Evolutionary conservation across 2,329 filamentous ascomycete genomes (phyloP), one percentile per base, ranked within the genome.

Genomic region (Fusarium nygamai): DNA sequence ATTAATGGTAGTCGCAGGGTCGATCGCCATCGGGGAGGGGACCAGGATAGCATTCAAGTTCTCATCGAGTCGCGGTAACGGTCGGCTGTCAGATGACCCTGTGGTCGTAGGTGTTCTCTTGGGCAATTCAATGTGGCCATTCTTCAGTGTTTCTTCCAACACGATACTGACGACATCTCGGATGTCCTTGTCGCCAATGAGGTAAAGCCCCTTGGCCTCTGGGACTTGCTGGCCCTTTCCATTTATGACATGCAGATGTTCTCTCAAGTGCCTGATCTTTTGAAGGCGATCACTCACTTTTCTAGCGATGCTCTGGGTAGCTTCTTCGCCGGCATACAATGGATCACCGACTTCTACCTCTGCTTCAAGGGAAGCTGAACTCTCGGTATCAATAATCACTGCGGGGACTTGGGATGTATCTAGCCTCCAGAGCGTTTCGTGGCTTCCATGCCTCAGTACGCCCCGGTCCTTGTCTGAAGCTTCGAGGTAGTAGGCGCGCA

Each of bases 1-100:
- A 64, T 74, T 83, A 47, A 83, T 78, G 2, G 82, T 84, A 3
- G 80, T 83, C 9, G 80, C 79, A 50, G 82, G 79, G 47, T 82
- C 81, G 22, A 77, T 78, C 16, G 64, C 51, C 12, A 70, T 73
- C 10, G 74, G 72, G 24, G 72, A 69, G 14, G 74, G 76, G 10
- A 78, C 74, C 20, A 76, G 65, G 38, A 83, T 81, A 2, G 74
- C 64, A 17, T 76, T 76, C 20, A 50, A 63, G 16, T 39, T 61
- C 24, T 72, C 75, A 13, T 80, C 71, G 8, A 79, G 61, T 13
- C 65, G 76, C 38, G 73, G 74, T 10, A 77, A 62, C 19, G 64
- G 63, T 6, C 50, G 64, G 54, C 48, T 61, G 31, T 61, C 57
- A 27, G 62, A 48, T 41, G 62, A 63, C 8, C 56, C 44, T 34